phyloP scores from a whole-genome alignment of 768 basidiomycete species.

The Collybia sordida region DNA sequence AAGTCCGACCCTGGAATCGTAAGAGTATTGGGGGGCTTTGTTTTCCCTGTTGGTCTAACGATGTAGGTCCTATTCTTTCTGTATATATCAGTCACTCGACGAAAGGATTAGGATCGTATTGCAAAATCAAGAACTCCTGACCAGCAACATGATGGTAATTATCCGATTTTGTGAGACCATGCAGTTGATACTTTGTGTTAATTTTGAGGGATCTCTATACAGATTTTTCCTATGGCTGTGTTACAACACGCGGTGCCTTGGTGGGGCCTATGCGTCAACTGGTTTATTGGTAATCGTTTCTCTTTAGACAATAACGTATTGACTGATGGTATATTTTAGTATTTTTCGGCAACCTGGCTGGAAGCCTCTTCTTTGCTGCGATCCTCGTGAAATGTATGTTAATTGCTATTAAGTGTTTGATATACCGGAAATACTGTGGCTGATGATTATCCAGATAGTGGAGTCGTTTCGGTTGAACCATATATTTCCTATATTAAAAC shows the following conservation, averaged over 20 bases:
- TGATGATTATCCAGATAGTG: slow-evolving; percentile 42
- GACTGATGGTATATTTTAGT: slow-evolving; percentile 37
- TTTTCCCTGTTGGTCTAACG: slow-evolving; percentile 76
- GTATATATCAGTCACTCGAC: too few relatives aligned
- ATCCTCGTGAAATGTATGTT: slow-evolving; percentile 63
- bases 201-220: too few relatives aligned
- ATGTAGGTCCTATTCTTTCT: slow-evolving; percentile 43
- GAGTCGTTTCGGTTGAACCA: slow-evolving; percentile 57
- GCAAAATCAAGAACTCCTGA: slow-evolving; percentile 68
- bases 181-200: too few relatives aligned
- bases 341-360: slow-evolving; percentile 66
- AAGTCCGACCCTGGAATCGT: slow-evolving; percentile 63
- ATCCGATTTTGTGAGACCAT: too few relatives aligned
- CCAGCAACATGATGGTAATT: slow-evolving; percentile 72
- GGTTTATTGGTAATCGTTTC: slow-evolving; percentile 44
- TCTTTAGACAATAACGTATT: not conserved
- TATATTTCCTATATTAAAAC: slow-evolving; percentile 51
- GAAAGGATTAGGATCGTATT: slow-evolving; percentile 58
- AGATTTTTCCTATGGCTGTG: slow-evolving; percentile 62
- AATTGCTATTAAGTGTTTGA: not conserved
- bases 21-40: slow-evolving; percentile 65
- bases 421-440: not conserved
- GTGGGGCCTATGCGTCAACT: slow-evolving; percentile 71
- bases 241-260: slow-evolving; percentile 61
- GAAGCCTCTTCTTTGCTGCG: slow-evolving; percentile 69